Conservation (phyloP, 345 rosid genomes). For the Gynandropsis gynandra region DNA sequence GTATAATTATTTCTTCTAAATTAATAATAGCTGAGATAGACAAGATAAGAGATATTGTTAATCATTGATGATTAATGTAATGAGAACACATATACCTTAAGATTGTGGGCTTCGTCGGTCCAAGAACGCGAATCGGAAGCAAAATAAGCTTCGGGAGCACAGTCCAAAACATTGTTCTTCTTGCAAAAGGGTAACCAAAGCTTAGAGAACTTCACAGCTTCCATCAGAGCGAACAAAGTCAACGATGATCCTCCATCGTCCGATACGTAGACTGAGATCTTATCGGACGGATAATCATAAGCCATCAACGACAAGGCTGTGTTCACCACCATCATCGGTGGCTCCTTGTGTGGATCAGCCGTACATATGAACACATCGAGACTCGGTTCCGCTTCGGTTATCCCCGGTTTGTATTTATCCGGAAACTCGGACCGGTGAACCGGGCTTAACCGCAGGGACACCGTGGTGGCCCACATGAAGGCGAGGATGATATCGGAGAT, state of each 20-base stretch:
- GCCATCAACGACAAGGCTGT: constrained; percentile 75
- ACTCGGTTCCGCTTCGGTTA: constrained; percentile 36
- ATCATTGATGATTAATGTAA: too few species aligned
- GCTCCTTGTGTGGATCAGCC: constrained; percentile 87
- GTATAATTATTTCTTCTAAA: too few species aligned
- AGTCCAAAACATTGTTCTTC: constrained; percentile 32
- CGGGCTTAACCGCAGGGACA: constrained; percentile 38
- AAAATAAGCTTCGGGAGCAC: constrained; percentile 55
- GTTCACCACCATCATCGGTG: constrained; percentile 61
- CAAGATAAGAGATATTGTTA: too few species aligned
- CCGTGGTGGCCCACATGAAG: constrained; percentile 48
- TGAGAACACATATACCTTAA: constrained; percentile 40
- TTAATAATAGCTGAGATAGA: too few species aligned
- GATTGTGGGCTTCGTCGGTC: constrained; percentile 24
- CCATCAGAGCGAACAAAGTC: constrained; percentile 70
- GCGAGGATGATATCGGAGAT: constrained; percentile 56
- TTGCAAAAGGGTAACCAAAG: constrained; percentile 71
- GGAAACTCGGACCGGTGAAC: constrained; percentile 39
- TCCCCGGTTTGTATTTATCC: constrained; percentile 29
- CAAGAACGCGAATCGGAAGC: constrained; percentile 21
- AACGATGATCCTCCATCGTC: constrained; percentile 78
- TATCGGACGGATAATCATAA: constrained; percentile 64
- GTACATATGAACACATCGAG: constrained; percentile 80
- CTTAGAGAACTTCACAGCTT: constrained; percentile 60
- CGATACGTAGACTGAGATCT: constrained; percentile 60